Evolutionary conservation across 1,284 basidiomycete genomes (phyloP).

Genomic region (Ceratobasidium sp.): DNA sequence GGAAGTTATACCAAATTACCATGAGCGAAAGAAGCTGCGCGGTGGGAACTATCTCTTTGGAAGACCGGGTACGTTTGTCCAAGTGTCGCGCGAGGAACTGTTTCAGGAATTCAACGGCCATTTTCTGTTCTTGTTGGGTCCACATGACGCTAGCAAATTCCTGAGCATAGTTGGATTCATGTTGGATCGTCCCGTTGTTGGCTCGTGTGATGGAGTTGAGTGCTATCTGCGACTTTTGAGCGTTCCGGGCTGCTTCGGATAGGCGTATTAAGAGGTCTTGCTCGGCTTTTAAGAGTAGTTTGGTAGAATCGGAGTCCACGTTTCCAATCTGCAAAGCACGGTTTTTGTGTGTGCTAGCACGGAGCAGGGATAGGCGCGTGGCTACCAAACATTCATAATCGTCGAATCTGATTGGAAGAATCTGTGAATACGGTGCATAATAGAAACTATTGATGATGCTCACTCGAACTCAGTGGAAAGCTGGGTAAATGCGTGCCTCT

Average conservation of each 20-base stretch:
- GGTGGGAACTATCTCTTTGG: conserved; percentile 6
- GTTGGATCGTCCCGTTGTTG: conserved; percentile 54
- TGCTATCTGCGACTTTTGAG: conserved; percentile 78
- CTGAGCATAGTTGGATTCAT: conserved; percentile 59
- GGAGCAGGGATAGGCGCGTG: conserved; percentile 82
- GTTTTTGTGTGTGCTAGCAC: conserved; percentile 68
- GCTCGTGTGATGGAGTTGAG: conserved; percentile 85
- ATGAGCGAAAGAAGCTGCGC: conserved; percentile 58
- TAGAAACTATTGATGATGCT: conserved; percentile 49
- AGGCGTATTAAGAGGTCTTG: conserved; percentile 73
- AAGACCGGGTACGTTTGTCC: conserved; percentile 1
- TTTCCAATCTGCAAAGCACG: conserved; percentile 75
- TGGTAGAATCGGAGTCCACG: conserved; percentile 62
- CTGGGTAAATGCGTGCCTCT: conserved; percentile 51
- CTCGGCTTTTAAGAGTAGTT: conserved; percentile 67
- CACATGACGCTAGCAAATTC: conserved; percentile 93
- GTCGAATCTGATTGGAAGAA: conserved; percentile 63
- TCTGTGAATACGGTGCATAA: conserved; percentile 43
- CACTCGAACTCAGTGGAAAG: conserved; percentile 70
- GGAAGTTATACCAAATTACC: conserved; percentile 48
- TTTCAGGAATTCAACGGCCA: conserved; percentile 79
- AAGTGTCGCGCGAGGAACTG: conserved; percentile 54
- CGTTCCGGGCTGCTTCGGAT: conserved; percentile 74
- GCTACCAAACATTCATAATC: conserved; percentile 80
- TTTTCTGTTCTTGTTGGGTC: conserved; percentile 81